Evolutionary conservation across 106 monocot species (phyloP).

Genomic region (Acorus calamus): DNA sequence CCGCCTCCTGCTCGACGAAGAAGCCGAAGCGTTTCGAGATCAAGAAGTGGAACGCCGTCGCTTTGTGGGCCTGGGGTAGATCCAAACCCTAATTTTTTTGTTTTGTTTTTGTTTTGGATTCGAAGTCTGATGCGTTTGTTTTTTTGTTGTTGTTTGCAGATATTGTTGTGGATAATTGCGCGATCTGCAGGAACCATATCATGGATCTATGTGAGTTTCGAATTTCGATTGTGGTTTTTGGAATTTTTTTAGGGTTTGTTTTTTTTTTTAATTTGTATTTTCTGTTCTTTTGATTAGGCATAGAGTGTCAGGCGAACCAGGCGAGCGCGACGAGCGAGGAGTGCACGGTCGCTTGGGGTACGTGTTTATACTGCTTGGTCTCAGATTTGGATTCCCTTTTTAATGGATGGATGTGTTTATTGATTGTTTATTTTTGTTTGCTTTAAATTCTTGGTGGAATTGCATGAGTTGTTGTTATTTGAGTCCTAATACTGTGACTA

Average conservation of each 20-base stretch:
- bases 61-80: constrained; percentile 68
- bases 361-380: background rate
- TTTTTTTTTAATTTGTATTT: too few relatives aligned
- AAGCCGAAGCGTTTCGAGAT: constrained; percentile 61
- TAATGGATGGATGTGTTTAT: too few relatives aligned
- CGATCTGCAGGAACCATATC: constrained; percentile 61
- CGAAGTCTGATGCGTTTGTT: background rate
- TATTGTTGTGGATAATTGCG: constrained; percentile 66
- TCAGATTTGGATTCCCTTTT: too few relatives aligned
- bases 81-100: too few relatives aligned
- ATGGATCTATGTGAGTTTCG: constrained; percentile 56
- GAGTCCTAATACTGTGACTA: too few relatives aligned
- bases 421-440: too few relatives aligned
- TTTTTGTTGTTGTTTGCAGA: constrained; percentile 17
- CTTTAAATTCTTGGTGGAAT: too few relatives aligned
- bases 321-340: constrained; percentile 67
- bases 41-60: constrained; percentile 67
- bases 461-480: too few relatives aligned
- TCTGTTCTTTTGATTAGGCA: constrained; percentile 17
- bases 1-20: constrained; percentile 16
- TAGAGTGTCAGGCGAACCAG: constrained; percentile 73
- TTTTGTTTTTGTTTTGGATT: background rate
- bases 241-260: background rate
- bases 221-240: background rate
- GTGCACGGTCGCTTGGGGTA: constrained; percentile 78